Evolutionary conservation across 2,329 filamentous ascomycete genomes (phyloP), one percentile per base, ranked within the genome.

Genomic region (Juglanconis oblonga): DNA sequence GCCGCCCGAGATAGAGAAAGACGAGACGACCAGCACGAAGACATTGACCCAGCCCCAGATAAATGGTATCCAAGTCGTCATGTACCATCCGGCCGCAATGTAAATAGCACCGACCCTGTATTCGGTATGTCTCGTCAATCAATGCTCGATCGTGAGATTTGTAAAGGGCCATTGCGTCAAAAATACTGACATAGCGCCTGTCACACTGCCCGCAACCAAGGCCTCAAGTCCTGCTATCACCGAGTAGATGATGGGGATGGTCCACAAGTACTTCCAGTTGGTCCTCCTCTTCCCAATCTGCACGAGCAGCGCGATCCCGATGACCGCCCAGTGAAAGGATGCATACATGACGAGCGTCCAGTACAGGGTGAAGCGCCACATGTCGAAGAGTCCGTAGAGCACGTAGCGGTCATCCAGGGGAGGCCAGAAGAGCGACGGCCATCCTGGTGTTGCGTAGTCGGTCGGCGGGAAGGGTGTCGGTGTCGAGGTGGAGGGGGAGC

Each of bases 11-110:
- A 96, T 93, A n/a, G 92, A 91, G 72, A 97, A 97, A 4, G 91
- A 95, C 5, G 92, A 95, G 64, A 96, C 79, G 53, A 97, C 86
- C 50, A 97, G 78, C 35, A 96, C 83, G 51, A 97, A 73, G 9
- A 94, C 87, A 72, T 92, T 96, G 72, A 94, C 89, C 70, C 91
- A 82, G 1, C 87, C 91, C 93, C 93, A 97, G 29, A 93, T 83
- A 69, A 95, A 89, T 0, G 93, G 93, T 55, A 96, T 90, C 92
- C 92, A 97, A 0, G 93, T 97, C 50, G 92, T 94, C 92, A 97
- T 95, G 68, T 87, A 82, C 71, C 94, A 96, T 74, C 89, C 91
- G 48, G 92, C 93, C 2, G 89, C 84, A 67, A 87, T 84, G 71
- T 96, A 97, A 40, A 94, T 85, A 8, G 88, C 90, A 11, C 90